Evolutionary conservation across 257 asterid genomes (phyloP).

Genomic region (Euphrasia confusa): DNA sequence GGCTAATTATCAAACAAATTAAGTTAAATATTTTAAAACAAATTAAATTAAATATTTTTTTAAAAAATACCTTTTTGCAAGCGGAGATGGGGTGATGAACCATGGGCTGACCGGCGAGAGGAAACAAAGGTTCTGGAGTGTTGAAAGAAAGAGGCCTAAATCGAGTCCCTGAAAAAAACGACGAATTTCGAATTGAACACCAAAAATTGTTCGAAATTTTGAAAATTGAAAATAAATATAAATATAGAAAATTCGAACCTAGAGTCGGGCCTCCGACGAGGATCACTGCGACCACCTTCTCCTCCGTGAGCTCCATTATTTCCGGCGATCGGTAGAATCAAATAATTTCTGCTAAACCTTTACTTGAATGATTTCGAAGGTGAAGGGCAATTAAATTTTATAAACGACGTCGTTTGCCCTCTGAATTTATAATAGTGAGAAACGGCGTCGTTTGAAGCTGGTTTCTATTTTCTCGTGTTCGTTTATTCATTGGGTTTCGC

Average conservation of each 20-base stretch:
- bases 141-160: conserved; percentile 74
- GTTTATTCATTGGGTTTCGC: not conserved
- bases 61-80: conserved; percentile 54
- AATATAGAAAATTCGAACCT: conserved; percentile 35
- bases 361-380: not conserved
- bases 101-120: conserved; percentile 88
- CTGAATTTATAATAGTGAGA: conserved; percentile 6
- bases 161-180: conserved; percentile 58
- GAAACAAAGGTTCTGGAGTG: conserved; percentile 76
- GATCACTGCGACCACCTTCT: conserved; percentile 78
- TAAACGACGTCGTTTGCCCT: not conserved
- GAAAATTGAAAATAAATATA: not conserved
- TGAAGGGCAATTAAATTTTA: not conserved
- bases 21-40: conserved; percentile 10
- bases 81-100: conserved; percentile 82
- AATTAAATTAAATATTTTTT: not conserved
- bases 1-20: not conserved
- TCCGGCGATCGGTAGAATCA: not conserved
- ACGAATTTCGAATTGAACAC: not conserved
- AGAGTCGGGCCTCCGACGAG: conserved; percentile 77
- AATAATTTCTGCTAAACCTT: not conserved
- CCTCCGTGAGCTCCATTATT: conserved; percentile 46
- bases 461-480: not conserved
- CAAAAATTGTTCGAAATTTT: conserved; percentile 9
- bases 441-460: not conserved